Conservation (phyloP, 129 eudicot species). For the Logfia minima region DNA sequence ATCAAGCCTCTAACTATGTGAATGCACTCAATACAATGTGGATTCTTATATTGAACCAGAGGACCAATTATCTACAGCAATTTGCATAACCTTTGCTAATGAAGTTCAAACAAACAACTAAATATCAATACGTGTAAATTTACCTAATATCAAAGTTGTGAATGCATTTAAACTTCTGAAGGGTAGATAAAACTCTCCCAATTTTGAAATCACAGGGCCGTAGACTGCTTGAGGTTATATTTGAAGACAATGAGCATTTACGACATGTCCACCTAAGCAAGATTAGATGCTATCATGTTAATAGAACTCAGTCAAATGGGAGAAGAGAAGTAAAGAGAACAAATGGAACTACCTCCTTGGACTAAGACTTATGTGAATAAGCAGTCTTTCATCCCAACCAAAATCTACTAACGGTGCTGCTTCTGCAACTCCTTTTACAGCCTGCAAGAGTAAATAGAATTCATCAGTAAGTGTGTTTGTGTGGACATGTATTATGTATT, state of each 20-base stretch:
- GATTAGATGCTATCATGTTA: slow-evolving; percentile 23
- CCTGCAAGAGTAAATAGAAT: slow-evolving; percentile 38
- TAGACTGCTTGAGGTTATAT: slow-evolving; percentile 73
- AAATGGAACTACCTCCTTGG: slow-evolving; percentile 67
- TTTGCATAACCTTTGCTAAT: neutral
- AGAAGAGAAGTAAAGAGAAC: neutral
- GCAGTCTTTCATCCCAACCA: slow-evolving; percentile 65
- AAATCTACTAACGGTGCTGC: slow-evolving; percentile 49
- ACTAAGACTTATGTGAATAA: slow-evolving; percentile 77
- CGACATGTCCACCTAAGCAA: slow-evolving; percentile 82
- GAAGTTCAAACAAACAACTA: slow-evolving; percentile 3
- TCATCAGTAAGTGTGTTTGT: slow-evolving; percentile 7
- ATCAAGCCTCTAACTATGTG: neutral
- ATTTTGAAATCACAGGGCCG: slow-evolving; percentile 91
- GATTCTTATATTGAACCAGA: neutral
- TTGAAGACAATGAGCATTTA: slow-evolving; percentile 69
- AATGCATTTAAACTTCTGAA: slow-evolving; percentile 67
- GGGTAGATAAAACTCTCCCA: slow-evolving; percentile 77
- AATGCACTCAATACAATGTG: neutral
- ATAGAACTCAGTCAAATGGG: neutral
- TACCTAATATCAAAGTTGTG: slow-evolving; percentile 78
- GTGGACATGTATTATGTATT: neutral
- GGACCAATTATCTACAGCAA: neutral
- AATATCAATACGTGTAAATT: neutral
- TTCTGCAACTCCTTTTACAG: slow-evolving; percentile 81